Conservation (phyloP, 768 basidiomycete species). For the Amanita phalloides region DNA sequence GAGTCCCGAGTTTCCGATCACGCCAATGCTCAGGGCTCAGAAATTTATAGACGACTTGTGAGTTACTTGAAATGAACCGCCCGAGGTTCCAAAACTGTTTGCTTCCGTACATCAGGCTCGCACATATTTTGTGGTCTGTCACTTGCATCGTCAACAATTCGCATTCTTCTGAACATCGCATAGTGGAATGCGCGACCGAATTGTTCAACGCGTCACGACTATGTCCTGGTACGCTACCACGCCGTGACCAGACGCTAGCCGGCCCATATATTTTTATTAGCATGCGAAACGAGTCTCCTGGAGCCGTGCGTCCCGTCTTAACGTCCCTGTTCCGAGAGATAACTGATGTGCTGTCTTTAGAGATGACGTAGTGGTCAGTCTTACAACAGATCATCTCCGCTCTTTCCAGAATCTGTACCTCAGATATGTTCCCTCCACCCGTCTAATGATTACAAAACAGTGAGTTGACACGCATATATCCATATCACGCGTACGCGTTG, state of each 20-base stretch:
- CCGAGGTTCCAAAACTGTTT: neutral
- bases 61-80: neutral
- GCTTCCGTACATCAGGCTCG: slow-evolving; percentile 40
- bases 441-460: slow-evolving; percentile 87
- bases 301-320: slow-evolving; percentile 54
- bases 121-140: slow-evolving; percentile 75
- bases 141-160: slow-evolving; percentile 2
- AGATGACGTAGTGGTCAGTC: slow-evolving; percentile 54
- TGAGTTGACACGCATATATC: slow-evolving; percentile 17
- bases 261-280: slow-evolving; percentile 20
- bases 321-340: neutral
- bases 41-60: slow-evolving; percentile 15
- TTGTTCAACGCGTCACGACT: slow-evolving; percentile 67
- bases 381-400: neutral
- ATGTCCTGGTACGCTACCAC: slow-evolving; percentile 52
- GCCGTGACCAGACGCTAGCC: neutral
- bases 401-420: neutral
- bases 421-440: slow-evolving; percentile 79
- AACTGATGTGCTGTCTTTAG: slow-evolving; percentile 17
- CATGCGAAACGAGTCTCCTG: slow-evolving; percentile 69
- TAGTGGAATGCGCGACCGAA: slow-evolving; percentile 81
- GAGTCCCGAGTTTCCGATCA: slow-evolving; percentile 19
- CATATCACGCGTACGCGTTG: slow-evolving; percentile 22
- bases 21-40: neutral
- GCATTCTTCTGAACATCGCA: neutral